Evolutionary conservation across 2,329 filamentous ascomycete species (phyloP), one percentile per base, ranked within the genome.

Genomic region (Niveomyces coronatus): DNA sequence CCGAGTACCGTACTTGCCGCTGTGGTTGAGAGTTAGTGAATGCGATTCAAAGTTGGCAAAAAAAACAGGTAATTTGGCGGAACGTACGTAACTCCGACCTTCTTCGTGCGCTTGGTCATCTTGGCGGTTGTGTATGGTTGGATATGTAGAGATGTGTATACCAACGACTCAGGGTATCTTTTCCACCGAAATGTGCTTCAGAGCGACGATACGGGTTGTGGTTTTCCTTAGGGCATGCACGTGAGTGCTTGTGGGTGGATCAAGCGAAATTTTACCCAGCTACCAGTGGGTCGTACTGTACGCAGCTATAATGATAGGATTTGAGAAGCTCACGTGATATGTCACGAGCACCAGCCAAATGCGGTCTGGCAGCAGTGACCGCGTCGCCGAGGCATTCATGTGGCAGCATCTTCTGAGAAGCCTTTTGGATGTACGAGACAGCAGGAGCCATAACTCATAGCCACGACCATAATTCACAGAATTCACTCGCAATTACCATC

Each of bases 71-170:
- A 14, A 23, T 34, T 44, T 31, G 20, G 15, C 17, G 23, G 20
- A 41, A 64, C 62, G 45, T 59, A 64, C 62, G 89, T 95, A 68
- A 95, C 88, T 68, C 86, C 86, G 80, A 94, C 87, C 84, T 94
- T 93, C 83, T 66, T 93, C 54, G 86, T 93, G 75, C 86, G 81
- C 79, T 91, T 89, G 67, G 85, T 86, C 84, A 91, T 91, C 70
- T 80, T 86, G 75, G 66, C 68, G 62, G 63, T 57, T 53, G 45
- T 60, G 56, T 58, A 55, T 52, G 52, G 49, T 52, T 50, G 50
- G 45, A 51, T 52, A 55, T 52, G 50, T 52, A 49, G 52, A 49
- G 48, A 50, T 52, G 47, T 51, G 51, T 53, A 53, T 53, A 52
- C 49, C 45, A 52, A 50, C 46, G 28, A 32, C 42, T 41, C 39